Evolutionary conservation across 2,329 filamentous ascomycete species (phyloP), one percentile per base, ranked within the genome.

Genomic region (Akanthomyces uredinophilus): DNA sequence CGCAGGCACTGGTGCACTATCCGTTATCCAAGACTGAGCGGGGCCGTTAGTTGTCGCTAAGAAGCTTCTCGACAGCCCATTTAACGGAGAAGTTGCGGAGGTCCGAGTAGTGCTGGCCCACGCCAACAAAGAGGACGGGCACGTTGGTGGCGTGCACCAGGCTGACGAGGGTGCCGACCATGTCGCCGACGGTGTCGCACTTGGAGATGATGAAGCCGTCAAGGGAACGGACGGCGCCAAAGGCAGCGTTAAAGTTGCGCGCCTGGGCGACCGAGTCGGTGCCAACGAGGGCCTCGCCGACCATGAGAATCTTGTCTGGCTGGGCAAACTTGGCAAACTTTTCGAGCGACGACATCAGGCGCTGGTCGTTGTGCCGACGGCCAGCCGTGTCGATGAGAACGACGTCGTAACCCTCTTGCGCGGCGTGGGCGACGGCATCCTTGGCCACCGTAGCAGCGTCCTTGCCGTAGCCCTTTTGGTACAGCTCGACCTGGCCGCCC

Each of bases 141-240:
- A 99, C 96, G 32, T 94, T 92, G 4, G 96, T 99, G 3, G 95
- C 94, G 77, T 98, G 94, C 44, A 99, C 94, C 81, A 99, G 94
- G 73, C 91, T 96, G 65, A 99, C 95, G 66, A 99, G 80, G 3
- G 94, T 97, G 68, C 84, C 92, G 49, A 97, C 92, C 93, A 98
- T 98, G 77, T 97, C 94, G n/a, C 95, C 96, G 43, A 99, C 96
- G 0, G 95, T 99, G 78, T 99, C 95, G 74, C 95, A 98, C 77
- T 99, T 99, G 64, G 89, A 94, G 69, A 99, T 97, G 72, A 99
- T 96, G 76, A 99, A 99, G 6, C 95, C 95, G 76, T 99, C 96
- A 43, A 99, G 82, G 32, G 85, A 85, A 62, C 94, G 82, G 16
- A 87, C 87, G 5, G 85, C 81, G 37, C 95, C 96, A 77, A 99